These are phyloP conservation scores for Aleurites moluccanus DNA, from an alignment of 441 rosid genomes.

Conservation along the genomic window DNA sequence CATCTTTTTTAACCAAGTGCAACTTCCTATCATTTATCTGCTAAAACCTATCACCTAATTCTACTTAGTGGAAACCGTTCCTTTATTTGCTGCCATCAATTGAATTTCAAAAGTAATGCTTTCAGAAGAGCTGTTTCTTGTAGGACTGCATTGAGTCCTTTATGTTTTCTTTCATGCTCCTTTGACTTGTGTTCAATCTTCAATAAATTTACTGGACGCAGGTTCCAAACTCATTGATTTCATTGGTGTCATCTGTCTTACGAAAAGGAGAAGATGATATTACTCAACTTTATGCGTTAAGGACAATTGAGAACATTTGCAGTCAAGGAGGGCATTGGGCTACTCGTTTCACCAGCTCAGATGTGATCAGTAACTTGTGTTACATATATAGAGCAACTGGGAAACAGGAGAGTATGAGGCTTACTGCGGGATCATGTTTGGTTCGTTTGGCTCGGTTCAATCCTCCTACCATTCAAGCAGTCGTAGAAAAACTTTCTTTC, in stretches of 20 bases:
- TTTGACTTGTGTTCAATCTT: constrained; percentile 17
- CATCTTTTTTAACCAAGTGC: not conserved
- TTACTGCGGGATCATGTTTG: constrained; percentile 96
- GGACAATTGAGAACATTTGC: constrained; percentile 91
- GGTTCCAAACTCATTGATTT: constrained; percentile 94
- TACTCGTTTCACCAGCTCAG: constrained; percentile 87
- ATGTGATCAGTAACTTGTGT: constrained; percentile 80
- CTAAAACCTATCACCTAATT: not conserved
- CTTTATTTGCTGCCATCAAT: not conserved
- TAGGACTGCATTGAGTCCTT: constrained; percentile 8
- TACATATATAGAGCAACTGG: constrained; percentile 84
- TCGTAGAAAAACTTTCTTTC: constrained; percentile 70
- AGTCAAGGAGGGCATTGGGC: constrained; percentile 93
- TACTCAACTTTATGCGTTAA: constrained; percentile 92
- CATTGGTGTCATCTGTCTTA: constrained; percentile 81
- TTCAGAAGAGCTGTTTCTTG: constrained; percentile 7
- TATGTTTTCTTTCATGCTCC: constrained; percentile 16
- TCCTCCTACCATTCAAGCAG: constrained; percentile 69
- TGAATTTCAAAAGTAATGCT: not conserved
- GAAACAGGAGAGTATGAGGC: constrained; percentile 92
- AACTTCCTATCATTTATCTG: not conserved
- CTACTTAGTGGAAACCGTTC: not conserved
- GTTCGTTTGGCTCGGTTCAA: constrained; percentile 92
- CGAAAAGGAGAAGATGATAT: constrained; percentile 97
- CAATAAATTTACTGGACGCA: constrained; percentile 33